These are phyloP conservation scores for Sporothrix dimorphospora DNA, from an alignment of 2,329 filamentous ascomycete species.

Conservation along the genomic window DNA sequence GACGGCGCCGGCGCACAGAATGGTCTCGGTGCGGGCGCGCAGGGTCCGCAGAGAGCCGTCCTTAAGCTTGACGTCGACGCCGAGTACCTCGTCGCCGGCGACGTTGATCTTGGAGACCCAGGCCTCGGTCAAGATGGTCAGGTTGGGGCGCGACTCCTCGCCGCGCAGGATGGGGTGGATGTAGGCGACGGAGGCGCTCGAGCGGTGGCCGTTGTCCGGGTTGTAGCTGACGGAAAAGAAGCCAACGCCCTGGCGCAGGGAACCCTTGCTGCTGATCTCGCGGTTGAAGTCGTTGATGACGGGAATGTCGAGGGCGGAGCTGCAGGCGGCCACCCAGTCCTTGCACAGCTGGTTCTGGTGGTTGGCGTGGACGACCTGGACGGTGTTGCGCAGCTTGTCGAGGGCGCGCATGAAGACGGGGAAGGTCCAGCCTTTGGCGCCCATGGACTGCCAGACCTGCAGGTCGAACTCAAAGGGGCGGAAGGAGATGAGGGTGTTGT, in stretches of 20 bases:
- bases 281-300: conserved; percentile 85
- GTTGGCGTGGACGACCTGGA: conserved; percentile 82
- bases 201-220: conserved; percentile 81
- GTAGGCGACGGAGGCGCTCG: conserved; percentile 87
- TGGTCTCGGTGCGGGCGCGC: conserved; percentile 71
- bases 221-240: conserved; percentile 94
- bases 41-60: conserved; percentile 59
- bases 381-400: conserved; percentile 84
- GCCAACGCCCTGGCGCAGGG: conserved; percentile 75
- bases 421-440: conserved; percentile 85
- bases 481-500: conserved; percentile 94
- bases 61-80: conserved; percentile 65
- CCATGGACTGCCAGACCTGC: conserved; percentile 79
- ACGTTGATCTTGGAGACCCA: conserved; percentile 83
- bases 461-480: conserved; percentile 88
- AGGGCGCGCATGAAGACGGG: conserved; percentile 79
- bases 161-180: conserved; percentile 88
- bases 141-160: conserved; percentile 78
- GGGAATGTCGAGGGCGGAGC: conserved; percentile 76
- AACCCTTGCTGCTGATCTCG: conserved; percentile 74
- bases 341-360: conserved; percentile 90
- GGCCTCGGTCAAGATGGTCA: conserved; percentile 84
- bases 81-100: conserved; percentile 64
- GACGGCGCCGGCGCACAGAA: conserved; percentile 78
- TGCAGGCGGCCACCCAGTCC: conserved; percentile 85